These are phyloP conservation scores for Teratosphaeria gauchensis DNA, from an alignment of 2,329 filamentous ascomycete genomes.

Conservation along the genomic window DNA sequence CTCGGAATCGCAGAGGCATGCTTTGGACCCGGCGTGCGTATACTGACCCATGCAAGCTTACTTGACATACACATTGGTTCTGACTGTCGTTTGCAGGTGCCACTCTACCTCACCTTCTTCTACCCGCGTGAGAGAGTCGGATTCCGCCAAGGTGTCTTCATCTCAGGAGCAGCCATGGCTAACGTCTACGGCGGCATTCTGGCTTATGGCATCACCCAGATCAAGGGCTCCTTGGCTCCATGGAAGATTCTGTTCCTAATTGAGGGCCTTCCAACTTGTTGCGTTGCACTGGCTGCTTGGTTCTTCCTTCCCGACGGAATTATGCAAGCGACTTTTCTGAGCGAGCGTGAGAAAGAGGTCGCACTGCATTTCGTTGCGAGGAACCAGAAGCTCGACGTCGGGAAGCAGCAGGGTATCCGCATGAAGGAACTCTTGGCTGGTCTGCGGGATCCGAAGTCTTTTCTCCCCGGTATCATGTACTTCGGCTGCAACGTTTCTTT, in stretches of 20 bases:
- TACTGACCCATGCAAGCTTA: too few relatives aligned
- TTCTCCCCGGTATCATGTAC: conserved; percentile 41
- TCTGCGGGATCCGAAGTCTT: conserved; percentile 28
- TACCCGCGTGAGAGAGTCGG: conserved; percentile 42
- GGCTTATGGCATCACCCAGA: conserved; percentile 51
- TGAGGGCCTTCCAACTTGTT: conserved; percentile 50
- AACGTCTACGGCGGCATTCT: conserved; percentile 66
- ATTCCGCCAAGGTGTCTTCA: conserved; percentile 44
- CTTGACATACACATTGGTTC: too few relatives aligned
- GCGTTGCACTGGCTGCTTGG: conserved; percentile 46
- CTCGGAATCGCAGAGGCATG: conserved; percentile 26
- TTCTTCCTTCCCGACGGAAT: conserved; percentile 43
- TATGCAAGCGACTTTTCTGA: conserved; percentile 43
- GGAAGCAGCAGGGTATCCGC: conserved; percentile 29
- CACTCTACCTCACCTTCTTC: conserved; percentile 56
- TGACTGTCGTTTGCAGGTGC: conserved; percentile 27
- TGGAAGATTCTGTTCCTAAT: conserved; percentile 55
- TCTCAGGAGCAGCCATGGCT: conserved; percentile 53
- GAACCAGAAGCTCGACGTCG: conserved; percentile 41
- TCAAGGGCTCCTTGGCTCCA: conserved; percentile 45
- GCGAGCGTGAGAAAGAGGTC: conserved; percentile 47
- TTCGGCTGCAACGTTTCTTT: conserved; percentile 52
- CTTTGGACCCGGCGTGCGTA: conserved; percentile 30
- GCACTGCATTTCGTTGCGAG: conserved; percentile 35
- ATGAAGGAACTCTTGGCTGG: conserved; percentile 40